These are phyloP conservation scores for Tricholoma terreum DNA, from an alignment of 768 basidiomycete genomes.

Conservation along the genomic window DNA sequence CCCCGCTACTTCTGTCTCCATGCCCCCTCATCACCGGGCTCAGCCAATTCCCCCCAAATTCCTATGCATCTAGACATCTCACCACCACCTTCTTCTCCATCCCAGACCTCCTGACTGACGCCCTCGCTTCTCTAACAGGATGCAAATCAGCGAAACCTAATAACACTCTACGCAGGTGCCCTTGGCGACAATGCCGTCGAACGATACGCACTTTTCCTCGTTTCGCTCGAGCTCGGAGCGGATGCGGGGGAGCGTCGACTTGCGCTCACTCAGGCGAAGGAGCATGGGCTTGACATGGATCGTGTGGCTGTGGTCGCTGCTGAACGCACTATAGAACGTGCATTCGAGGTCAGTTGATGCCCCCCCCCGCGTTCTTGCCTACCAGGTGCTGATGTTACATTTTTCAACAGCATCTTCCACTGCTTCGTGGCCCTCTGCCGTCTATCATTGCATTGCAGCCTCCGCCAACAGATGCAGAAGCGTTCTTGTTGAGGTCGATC, in stretches of 20 bases:
- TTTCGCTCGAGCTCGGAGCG: slow-evolving; percentile 64
- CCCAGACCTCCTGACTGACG: background rate
- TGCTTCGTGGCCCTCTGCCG: slow-evolving; percentile 54
- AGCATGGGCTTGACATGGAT: slow-evolving; percentile 81
- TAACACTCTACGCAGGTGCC: slow-evolving; percentile 91
- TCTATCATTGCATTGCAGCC: slow-evolving; percentile 56
- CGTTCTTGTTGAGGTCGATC: slow-evolving; percentile 75
- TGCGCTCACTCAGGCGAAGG: slow-evolving; percentile 72
- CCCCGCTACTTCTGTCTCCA: background rate
- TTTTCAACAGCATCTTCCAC: slow-evolving; percentile 46
- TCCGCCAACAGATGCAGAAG: slow-evolving; percentile 55
- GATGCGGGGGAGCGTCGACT: slow-evolving; percentile 62
- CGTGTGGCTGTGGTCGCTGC: slow-evolving; percentile 80
- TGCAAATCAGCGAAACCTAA: slow-evolving; percentile 78
- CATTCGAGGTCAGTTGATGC: slow-evolving; percentile 49
- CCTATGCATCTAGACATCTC: too few relatives aligned
- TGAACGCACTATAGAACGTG: slow-evolving; percentile 68
- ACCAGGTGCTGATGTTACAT: slow-evolving; percentile 2
- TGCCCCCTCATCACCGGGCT: background rate
- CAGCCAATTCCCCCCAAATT: too few relatives aligned
- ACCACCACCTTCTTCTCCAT: too few relatives aligned
- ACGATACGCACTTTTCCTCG: slow-evolving; percentile 88
- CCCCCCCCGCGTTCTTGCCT: slow-evolving; percentile 6
- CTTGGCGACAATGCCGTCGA: slow-evolving; percentile 89
- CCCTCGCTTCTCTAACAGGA: too few relatives aligned